These are phyloP conservation scores for Phlyctochytrium arcticum DNA, from an alignment of 192 early-diverging fungal genomes.

Conservation along the genomic window DNA sequence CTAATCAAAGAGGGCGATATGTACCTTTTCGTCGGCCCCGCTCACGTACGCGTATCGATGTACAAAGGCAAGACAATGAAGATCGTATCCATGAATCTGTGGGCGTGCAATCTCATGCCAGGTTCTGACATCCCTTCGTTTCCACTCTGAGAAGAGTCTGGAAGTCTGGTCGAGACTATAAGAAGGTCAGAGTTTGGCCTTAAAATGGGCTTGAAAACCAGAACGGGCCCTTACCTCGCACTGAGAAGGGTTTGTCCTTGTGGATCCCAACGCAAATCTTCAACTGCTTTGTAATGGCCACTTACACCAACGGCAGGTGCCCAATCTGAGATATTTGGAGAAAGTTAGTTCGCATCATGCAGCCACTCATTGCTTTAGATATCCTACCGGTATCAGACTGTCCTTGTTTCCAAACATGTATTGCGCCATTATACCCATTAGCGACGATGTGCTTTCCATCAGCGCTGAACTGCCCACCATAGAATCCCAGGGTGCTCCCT, in stretches of 20 bases:
- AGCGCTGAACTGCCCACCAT: slow-evolving; percentile 67
- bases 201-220: neutral
- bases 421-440: slow-evolving; percentile 76
- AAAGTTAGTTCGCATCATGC: neutral
- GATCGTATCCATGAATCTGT: slow-evolving; percentile 95
- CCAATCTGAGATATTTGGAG: slow-evolving; percentile 63
- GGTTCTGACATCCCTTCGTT: slow-evolving; percentile 28
- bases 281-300: slow-evolving; percentile 80
- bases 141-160: slow-evolving; percentile 78
- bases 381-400: slow-evolving; percentile 6
- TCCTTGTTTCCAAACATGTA: slow-evolving; percentile 76
- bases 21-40: slow-evolving; percentile 91
- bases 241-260: slow-evolving; percentile 67
- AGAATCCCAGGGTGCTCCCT: slow-evolving; percentile 75
- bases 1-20: neutral
- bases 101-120: slow-evolving; percentile 94
- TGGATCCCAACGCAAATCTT: slow-evolving; percentile 81
- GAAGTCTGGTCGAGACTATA: slow-evolving; percentile 82
- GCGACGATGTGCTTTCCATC: slow-evolving; percentile 65
- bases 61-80: slow-evolving; percentile 80
- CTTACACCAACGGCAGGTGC: slow-evolving; percentile 62
- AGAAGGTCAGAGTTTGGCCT: neutral
- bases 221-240: slow-evolving; percentile 48
- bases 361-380: neutral
- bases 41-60: slow-evolving; percentile 70